These are phyloP conservation scores for Penicillium malachiteum DNA, from an alignment of 495 filamentous ascomycete species.

Conservation along the genomic window DNA sequence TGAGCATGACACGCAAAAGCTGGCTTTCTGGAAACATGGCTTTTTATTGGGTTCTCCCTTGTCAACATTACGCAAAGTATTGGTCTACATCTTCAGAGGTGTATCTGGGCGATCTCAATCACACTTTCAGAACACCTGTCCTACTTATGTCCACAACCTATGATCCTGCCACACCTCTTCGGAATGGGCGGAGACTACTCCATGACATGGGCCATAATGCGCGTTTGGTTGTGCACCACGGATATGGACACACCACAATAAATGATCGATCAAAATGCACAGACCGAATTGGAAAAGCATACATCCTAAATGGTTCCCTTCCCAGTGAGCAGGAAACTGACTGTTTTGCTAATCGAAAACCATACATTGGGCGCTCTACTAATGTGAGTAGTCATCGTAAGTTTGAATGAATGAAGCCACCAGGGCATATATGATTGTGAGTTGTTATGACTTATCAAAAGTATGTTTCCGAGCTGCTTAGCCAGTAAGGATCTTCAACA, in stretches of 20 bases:
- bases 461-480: not conserved
- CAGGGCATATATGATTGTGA: too few relatives aligned
- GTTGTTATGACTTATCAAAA: not conserved
- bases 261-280: slow-evolving; percentile 16
- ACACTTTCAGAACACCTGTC: slow-evolving; percentile 16
- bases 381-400: too few relatives aligned
- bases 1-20: slow-evolving; percentile 14
- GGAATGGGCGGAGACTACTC: slow-evolving; percentile 17
- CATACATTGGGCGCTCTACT: slow-evolving; percentile 1
- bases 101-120: slow-evolving; percentile 20
- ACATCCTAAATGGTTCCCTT: slow-evolving; percentile 13
- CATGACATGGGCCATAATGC: slow-evolving; percentile 19
- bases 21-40: slow-evolving; percentile 21
- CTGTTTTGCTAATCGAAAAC: slow-evolving; percentile 15
- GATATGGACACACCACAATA: slow-evolving; percentile 16
- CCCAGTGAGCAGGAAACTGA: slow-evolving; percentile 9
- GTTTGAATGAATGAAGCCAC: too few relatives aligned
- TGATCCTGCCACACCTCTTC: slow-evolving; percentile 19
- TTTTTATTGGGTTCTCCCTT: slow-evolving; percentile 15
- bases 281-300: slow-evolving; percentile 13
- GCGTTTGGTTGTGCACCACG: slow-evolving; percentile 18
- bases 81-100: slow-evolving; percentile 17
- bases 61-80: slow-evolving; percentile 15
- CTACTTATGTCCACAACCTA: slow-evolving; percentile 16
- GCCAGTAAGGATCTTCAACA: not conserved